Evolutionary conservation across 2,329 filamentous ascomycete species (phyloP), one percentile per base, ranked within the genome.

Genomic region (Pyricularia sp.): DNA sequence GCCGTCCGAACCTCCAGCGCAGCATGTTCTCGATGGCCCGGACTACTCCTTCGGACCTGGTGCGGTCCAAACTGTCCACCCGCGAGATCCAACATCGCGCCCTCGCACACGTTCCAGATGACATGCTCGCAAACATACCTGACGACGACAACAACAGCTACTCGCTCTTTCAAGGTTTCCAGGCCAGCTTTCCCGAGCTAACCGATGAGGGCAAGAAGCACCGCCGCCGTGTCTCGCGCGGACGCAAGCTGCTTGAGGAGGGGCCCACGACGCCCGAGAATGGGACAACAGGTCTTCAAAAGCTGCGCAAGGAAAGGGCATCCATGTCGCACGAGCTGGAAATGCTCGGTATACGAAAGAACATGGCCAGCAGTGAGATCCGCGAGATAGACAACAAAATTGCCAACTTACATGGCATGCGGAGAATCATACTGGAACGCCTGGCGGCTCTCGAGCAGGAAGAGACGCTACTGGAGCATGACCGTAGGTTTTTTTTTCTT

Each of bases 301-400:
- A 89, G 73, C 80, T 98, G 72, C 92, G 91, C 78, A 92, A 90
- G 76, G 93, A 97, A 73, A 92, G 92, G 78, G 86, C 90, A 63
- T 83, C 86, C 68, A 85, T 97, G 81, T 90, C 91, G 81, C 93
- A 96, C 78, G 88, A 92, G 73, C 83, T 99, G 73, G 93, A 98
- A 76, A 92, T 97, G 87, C 88, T 98, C 81, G 87, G 90, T 3
- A 88, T 98, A 71, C 88, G 95, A 70, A 99, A 99, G 80, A 97
- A 95, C 76, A 97, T 99, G 94, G 94, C 94, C 73, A 95, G 93
- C 75, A 92, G 92, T 71, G 95, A 99, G 79, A 98, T 99, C 70
- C 88, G 89, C 70, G 95, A 99, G 76, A 97, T 99, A 71, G 95
- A 99, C 80, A 94, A 91, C 80, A 99, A 98, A 80, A 94, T 99